These are phyloP conservation scores for Chalaropsis ovoidea DNA, from an alignment of 2,329 filamentous ascomycete species.

Conservation along the genomic window DNA sequence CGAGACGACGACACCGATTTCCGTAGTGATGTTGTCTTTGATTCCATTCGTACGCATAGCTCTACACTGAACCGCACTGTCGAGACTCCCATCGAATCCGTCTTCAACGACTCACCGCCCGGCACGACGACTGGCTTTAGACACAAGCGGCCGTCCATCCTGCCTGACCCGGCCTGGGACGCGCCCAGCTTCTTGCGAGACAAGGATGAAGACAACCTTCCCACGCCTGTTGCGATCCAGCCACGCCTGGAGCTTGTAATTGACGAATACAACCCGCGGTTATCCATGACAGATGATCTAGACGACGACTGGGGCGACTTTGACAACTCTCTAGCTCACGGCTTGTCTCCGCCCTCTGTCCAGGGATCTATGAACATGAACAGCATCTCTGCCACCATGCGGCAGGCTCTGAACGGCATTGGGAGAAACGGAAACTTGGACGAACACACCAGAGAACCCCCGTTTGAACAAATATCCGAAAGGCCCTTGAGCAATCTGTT, in stretches of 20 bases:
- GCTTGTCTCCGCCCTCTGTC: constrained; percentile 47
- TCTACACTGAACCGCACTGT: constrained; percentile 56
- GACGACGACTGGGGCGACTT: constrained; percentile 55
- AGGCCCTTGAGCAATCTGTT: constrained; percentile 60
- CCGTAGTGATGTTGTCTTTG: constrained; percentile 66
- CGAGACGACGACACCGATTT: constrained; percentile 69
- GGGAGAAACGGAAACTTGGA: constrained; percentile 38
- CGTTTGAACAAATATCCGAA: constrained; percentile 32
- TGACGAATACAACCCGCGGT: constrained; percentile 30
- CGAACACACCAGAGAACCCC: constrained; percentile 2
- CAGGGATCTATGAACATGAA: constrained; percentile 44
- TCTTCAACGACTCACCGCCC: constrained; percentile 70
- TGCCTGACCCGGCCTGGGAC: constrained; percentile 24
- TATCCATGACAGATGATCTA: constrained; percentile 52
- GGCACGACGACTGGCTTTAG: constrained; percentile 39
- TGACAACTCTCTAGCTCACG: constrained; percentile 44
- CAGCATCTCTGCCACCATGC: constrained; percentile 44
- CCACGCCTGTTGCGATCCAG: constrained; percentile 33
- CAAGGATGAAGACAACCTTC: constrained; percentile 50
- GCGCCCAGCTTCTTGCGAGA: constrained; percentile 33
- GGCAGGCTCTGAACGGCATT: constrained; percentile 45
- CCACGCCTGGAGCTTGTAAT: constrained; percentile 17
- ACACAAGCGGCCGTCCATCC: constrained; percentile 24
- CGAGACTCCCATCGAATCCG: constrained; percentile 64
- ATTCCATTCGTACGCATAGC: constrained; percentile 62